Evolutionary conservation across 139 green algal genomes (phyloP).

Genomic region (Trebouxia sp.): DNA sequence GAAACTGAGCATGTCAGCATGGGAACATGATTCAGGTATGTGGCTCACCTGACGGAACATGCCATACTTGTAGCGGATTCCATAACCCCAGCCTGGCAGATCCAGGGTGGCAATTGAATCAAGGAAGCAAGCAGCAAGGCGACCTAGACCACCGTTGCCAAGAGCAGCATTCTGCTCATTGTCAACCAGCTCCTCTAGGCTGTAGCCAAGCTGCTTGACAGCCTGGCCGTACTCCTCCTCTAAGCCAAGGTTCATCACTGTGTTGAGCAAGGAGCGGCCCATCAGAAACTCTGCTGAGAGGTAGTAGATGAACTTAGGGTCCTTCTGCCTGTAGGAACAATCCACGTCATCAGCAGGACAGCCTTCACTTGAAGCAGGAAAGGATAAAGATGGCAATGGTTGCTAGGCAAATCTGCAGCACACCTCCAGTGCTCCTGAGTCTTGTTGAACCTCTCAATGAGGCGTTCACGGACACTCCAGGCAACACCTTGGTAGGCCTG

Average conservation of each 20-base stretch:
- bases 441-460: slow-evolving; percentile 84
- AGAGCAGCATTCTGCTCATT: slow-evolving; percentile 89
- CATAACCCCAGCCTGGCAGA: slow-evolving; percentile 96
- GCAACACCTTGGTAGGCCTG: slow-evolving; percentile 50
- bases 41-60: slow-evolving; percentile 95
- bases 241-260: slow-evolving; percentile 94
- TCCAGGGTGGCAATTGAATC: slow-evolving; percentile 97
- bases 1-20: no score
- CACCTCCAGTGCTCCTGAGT: slow-evolving; percentile 85
- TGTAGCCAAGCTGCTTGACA: slow-evolving; percentile 74
- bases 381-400: neutral
- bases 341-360: no score
- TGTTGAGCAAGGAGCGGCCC: slow-evolving; percentile 92
- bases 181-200: slow-evolving; percentile 66
- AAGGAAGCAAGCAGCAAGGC: slow-evolving; percentile 98
- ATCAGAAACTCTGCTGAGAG: slow-evolving; percentile 96
- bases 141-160: slow-evolving; percentile 97
- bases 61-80: slow-evolving; percentile 98
- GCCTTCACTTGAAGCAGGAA: no score
- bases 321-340: slow-evolving; percentile 48
- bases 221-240: slow-evolving; percentile 79
- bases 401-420: slow-evolving; percentile 31
- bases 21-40: no score
- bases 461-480: slow-evolving; percentile 78
- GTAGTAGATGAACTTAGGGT: slow-evolving; percentile 98